These are phyloP conservation scores for Cryomyces minteri DNA, from an alignment of 495 filamentous ascomycete genomes.

Conservation along the genomic window DNA sequence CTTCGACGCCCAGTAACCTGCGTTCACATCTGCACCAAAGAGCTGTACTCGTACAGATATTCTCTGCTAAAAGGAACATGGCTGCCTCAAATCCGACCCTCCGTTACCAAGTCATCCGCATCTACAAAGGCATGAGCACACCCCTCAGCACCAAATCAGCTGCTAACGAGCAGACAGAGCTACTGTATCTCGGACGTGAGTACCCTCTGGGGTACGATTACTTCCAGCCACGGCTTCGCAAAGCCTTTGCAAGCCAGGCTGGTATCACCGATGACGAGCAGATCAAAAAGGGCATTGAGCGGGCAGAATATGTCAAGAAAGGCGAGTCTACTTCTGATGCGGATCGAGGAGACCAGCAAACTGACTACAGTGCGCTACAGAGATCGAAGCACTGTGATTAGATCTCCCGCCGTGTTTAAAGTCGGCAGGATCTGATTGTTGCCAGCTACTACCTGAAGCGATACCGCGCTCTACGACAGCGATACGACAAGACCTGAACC, in stretches of 20 bases:
- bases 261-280: slow-evolving; percentile 48
- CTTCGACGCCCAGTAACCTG: no score
- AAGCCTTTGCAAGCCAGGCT: slow-evolving; percentile 62
- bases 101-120: slow-evolving; percentile 60
- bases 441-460: slow-evolving; percentile 83
- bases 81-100: slow-evolving; percentile 24
- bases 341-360: no score
- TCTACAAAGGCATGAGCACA: slow-evolving; percentile 67
- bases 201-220: slow-evolving; percentile 80
- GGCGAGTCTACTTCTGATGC: slow-evolving; percentile 26
- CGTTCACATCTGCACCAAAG: no score
- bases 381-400: slow-evolving; percentile 82
- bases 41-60: no score
- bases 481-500: slow-evolving; percentile 34
- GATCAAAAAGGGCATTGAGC: slow-evolving; percentile 55
- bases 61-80: slow-evolving; percentile 17
- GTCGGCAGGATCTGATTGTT: background rate
- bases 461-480: slow-evolving; percentile 72
- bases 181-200: slow-evolving; percentile 65
- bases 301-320: slow-evolving; percentile 81
- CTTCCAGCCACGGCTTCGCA: slow-evolving; percentile 64
- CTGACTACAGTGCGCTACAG: slow-evolving; percentile 19
- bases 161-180: slow-evolving; percentile 31
- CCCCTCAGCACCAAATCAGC: background rate
- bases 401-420: background rate